Percentiles rank a stretch among this genome's conserved stretches.
These are phyloP conservation scores for Gyromitra esculenta DNA, from an alignment of 2,329 filamentous ascomycete species.

Conservation along the genomic window DNA sequence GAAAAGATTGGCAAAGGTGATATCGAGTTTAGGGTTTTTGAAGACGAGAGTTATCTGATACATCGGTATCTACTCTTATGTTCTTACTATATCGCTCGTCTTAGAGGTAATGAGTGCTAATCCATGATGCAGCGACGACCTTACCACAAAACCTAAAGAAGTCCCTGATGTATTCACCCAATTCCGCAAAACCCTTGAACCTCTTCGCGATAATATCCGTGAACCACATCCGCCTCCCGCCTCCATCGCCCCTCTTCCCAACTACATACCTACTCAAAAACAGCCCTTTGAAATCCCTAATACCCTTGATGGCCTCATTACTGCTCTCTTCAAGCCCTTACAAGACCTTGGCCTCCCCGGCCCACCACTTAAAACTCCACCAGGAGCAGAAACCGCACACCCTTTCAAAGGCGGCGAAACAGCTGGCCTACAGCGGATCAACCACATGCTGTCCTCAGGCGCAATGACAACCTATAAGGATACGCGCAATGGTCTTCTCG, in stretches of 20 bases:
- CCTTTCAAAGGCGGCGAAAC: conserved; percentile 75
- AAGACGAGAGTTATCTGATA: conserved; percentile 80
- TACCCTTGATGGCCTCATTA: conserved; percentile 66
- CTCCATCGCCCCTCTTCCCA: conserved; percentile 69
- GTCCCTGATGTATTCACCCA: conserved; percentile 79
- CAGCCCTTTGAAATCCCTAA: conserved; percentile 72
- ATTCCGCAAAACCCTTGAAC: conserved; percentile 78
- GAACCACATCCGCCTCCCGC: conserved; percentile 66
- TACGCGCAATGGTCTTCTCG: conserved; percentile 76
- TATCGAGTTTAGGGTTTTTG: conserved; percentile 72
- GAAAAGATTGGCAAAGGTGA: conserved; percentile 61
- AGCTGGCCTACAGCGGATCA: conserved; percentile 68
- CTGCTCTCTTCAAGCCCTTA: conserved; percentile 69
- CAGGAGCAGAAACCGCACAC: conserved; percentile 69
- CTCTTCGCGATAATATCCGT: conserved; percentile 73
- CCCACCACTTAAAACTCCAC: conserved; percentile 66
- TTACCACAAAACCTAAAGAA: conserved; percentile 69
- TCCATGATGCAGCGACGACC: conserved; percentile 68
- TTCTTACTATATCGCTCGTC: neutral
- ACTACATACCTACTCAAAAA: conserved; percentile 68
- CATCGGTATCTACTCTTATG: conserved; percentile 72
- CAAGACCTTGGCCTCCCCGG: conserved; percentile 64
- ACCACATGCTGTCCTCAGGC: conserved; percentile 70
- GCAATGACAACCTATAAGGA: conserved; percentile 73
- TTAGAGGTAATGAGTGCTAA: conserved; percentile 12